Evolutionary conservation across 2,329 filamentous ascomycete genomes (phyloP).

Genomic region (Dendrostoma leiphaemia): DNA sequence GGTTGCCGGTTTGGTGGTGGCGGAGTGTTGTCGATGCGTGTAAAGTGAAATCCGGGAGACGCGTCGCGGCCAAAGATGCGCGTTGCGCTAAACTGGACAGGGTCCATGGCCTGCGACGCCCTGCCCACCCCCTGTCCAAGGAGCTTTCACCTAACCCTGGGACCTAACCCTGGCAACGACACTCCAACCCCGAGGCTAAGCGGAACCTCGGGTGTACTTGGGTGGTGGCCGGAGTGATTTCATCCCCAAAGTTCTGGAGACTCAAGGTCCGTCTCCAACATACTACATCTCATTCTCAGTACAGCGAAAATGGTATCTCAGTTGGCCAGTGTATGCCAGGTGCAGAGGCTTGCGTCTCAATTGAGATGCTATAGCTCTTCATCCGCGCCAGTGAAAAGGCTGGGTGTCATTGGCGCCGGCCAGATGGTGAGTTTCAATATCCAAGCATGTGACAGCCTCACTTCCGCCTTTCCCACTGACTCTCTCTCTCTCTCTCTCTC

Average conservation of each 20-base stretch:
- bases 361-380: constrained; percentile 67
- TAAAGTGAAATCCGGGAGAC: constrained; percentile 17
- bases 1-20: constrained; percentile 1
- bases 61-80: constrained; percentile 16
- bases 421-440: constrained; percentile 72
- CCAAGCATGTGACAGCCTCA: constrained; percentile 34
- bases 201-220: constrained; percentile 10
- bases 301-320: constrained; percentile 35
- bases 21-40: neutral
- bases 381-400: constrained; percentile 74
- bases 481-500: constrained; percentile 24
- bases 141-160: too few relatives aligned
- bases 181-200: constrained; percentile 8
- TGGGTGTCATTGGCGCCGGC: constrained; percentile 91
- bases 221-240: constrained; percentile 3
- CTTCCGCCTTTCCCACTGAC: constrained; percentile 21
- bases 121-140: too few relatives aligned
- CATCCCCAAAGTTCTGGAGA: constrained; percentile 13
- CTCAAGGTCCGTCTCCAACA: too few relatives aligned
- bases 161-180: constrained; percentile 1
- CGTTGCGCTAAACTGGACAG: too few relatives aligned
- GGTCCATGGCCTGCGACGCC: too few relatives aligned
- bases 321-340: constrained; percentile 36
- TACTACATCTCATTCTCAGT: too few relatives aligned
- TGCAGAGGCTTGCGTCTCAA: constrained; percentile 37